Base-by-base conservation (phyloP, 805 yeast species). In the Groenewaldozyma tartarivorans region DNA sequence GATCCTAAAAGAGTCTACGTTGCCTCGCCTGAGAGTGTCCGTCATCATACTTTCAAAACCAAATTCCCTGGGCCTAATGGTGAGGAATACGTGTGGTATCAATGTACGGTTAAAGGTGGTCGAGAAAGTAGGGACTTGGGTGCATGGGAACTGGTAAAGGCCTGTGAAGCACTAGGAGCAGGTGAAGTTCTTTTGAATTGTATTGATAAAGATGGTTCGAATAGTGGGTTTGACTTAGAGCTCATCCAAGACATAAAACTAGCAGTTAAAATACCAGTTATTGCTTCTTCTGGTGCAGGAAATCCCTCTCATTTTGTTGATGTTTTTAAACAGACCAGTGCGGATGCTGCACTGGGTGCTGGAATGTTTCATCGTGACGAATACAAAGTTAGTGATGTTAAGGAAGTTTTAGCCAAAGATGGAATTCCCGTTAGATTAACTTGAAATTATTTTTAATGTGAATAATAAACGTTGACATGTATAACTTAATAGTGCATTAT, bases 231-330 rank as follows among this genome's bases (percentile, higher is more conserved):
- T 55, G 96, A 92, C 54, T 67, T 86, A 42, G 97, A 92, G 58
- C 69, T 92, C 38, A 76, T 92, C 35, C 65, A 74, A 18, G 90
- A 81, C 52, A 78, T 86, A 44, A 92, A 92, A 53, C 52, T 66
- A 1, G 78, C 82, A 0, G 94, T 86, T 4, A 65, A 67, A 1
- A 81, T 94, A 36, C 99, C 99, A 0, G 96, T 92, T 2, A 92
- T 92, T 60, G 97, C 98, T 0, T 87, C 96, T 4, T 81, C 94
- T 47, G 99, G 99, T 41, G 99, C 99, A 4, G 99, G 99, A 39
- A 75, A 67, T 18, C 98, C 99, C 1, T 72, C 68, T 38, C 97
- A 92, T 63, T 92, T 92, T 58, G 77, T 75, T 48, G 86, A 92
- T 48, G 99, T 85, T 2, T 92, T 92, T 56, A 69, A 67, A 35